These are phyloP conservation scores for Fusarium sp. DNA, from an alignment of 2,329 filamentous ascomycete species.

Conservation along the genomic window DNA sequence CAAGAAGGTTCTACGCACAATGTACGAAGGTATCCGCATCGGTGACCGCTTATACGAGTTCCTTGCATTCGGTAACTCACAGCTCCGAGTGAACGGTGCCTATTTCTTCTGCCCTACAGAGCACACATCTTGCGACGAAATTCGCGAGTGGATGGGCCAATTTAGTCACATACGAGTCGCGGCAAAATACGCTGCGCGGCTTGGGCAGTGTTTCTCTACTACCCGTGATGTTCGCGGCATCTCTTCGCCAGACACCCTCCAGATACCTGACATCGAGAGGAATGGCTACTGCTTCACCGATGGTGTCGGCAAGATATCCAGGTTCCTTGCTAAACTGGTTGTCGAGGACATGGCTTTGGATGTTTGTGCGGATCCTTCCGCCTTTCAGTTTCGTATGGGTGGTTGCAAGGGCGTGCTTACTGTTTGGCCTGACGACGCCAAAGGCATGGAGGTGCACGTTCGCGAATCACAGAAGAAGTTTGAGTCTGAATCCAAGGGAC, in stretches of 20 bases:
- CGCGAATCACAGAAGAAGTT: constrained; percentile 93
- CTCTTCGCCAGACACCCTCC: constrained; percentile 66
- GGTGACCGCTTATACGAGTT: constrained; percentile 88
- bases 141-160: constrained; percentile 87
- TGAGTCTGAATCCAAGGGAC: constrained; percentile 71
- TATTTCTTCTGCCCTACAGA: constrained; percentile 88
- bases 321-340: constrained; percentile 78
- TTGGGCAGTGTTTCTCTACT: constrained; percentile 96
- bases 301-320: constrained; percentile 92
- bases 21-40: constrained; percentile 83
- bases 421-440: constrained; percentile 75
- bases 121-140: constrained; percentile 75
- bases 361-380: constrained; percentile 73
- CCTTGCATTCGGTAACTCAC: constrained; percentile 93
- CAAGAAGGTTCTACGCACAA: constrained; percentile 74
- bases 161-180: constrained; percentile 84
- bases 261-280: constrained; percentile 76
- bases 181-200: constrained; percentile 88
- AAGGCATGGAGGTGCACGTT: constrained; percentile 77
- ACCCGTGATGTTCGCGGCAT: constrained; percentile 79
- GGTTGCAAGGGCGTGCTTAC: constrained; percentile 92
- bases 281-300: constrained; percentile 84
- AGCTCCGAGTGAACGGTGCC: constrained; percentile 89
- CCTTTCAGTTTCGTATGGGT: constrained; percentile 91
- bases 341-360: constrained; percentile 74